Evolutionary conservation across 164 flowering plant genomes (phyloP), one percentile per base, ranked within the genome.

Genomic region (Paratinospora sagittata): DNA sequence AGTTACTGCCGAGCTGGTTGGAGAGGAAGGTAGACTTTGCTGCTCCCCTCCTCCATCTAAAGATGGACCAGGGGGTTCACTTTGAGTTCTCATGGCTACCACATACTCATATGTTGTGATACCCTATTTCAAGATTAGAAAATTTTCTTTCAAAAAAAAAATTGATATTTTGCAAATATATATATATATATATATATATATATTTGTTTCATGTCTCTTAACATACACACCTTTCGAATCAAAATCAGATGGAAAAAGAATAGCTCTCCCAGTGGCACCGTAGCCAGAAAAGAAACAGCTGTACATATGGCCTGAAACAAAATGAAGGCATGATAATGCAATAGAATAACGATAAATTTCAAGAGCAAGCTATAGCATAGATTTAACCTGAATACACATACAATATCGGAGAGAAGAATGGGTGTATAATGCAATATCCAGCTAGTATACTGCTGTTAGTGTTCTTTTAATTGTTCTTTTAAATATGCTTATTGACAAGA

Each of bases 71-170:
- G 97, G 92, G 21, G 93, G 88, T 76, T 94, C 98, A 73, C 95
- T 94, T 76, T 87, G 93, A 8, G 91, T 81, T 78, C 98, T 88
- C 97, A 94, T 94, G 58, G 98, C 98, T 64, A 94, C 92, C 63
- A 88, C 92, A 78, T 92, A 93, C 80, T 93, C 98, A 67, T 90
- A 93, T 41, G 98, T 93, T 11, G 97, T 91, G 68, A 93, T 91
- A 68, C 98, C 98, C 98, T 93, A 76, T 62, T 23, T 27, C 62
- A 72, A 75, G 12, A 65, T 33, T 36, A 61, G 26, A 72, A 57
- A 17, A 23, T 43, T 61, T 43, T 36, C 43, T 24, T 27, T 24
- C 8, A 7, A 34, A 45, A 12, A 63, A 61, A 67, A 55, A 73
- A 8, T 33, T 30, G 34, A 30, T 4, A 30, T 30, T 30, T 30